A percentile compares a stretch with the other conserved stretches of the same genome.
These are phyloP conservation scores for Cryphonectria carpinicola DNA, from an alignment of 2,329 filamentous ascomycete species.

Conservation along the genomic window DNA sequence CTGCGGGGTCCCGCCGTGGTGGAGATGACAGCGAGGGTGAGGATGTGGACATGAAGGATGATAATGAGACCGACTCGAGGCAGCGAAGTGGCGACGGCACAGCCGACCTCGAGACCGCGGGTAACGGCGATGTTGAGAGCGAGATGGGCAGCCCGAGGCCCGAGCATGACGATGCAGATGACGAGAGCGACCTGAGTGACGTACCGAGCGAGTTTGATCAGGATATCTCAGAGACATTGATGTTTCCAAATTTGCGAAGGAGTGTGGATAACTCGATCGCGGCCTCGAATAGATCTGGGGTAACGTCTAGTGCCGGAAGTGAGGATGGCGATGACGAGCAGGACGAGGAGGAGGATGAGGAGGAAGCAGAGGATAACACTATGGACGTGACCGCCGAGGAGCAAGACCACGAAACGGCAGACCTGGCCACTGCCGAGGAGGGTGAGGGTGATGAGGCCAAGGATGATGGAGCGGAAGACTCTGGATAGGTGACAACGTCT, in stretches of 20 bases:
- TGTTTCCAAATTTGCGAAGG: slow-evolving; percentile 56
- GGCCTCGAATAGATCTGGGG: slow-evolving; percentile 30
- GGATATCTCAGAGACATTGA: slow-evolving; percentile 55
- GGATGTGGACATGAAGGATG: slow-evolving; percentile 52
- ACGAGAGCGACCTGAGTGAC: slow-evolving; percentile 72
- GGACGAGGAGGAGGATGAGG: slow-evolving; percentile 20
- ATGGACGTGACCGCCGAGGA: slow-evolving; percentile 29
- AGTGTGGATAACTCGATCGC: slow-evolving; percentile 40
- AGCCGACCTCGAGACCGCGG: slow-evolving; percentile 32
- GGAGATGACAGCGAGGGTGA: slow-evolving; percentile 39
- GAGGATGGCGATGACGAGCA: slow-evolving; percentile 30
- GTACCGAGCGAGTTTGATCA: slow-evolving; percentile 62
- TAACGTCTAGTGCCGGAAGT: slow-evolving; percentile 30
- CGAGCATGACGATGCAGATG: slow-evolving; percentile 67
- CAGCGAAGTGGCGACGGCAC: slow-evolving; percentile 29
- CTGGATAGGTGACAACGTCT: not conserved
- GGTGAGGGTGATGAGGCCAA: slow-evolving; percentile 23
- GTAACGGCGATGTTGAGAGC: slow-evolving; percentile 33
- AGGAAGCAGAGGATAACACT: slow-evolving; percentile 18
- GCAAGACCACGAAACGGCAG: slow-evolving; percentile 17
- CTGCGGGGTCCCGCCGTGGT: slow-evolving; percentile 39
- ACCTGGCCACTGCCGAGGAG: slow-evolving; percentile 11
- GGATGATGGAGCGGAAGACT: slow-evolving; percentile 33
- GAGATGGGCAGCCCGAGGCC: slow-evolving; percentile 59
- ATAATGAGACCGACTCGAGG: slow-evolving; percentile 25